Evolutionary conservation across 495 filamentous ascomycete genomes (phyloP).

Genomic region (Beverwykella pulmonaria): DNA sequence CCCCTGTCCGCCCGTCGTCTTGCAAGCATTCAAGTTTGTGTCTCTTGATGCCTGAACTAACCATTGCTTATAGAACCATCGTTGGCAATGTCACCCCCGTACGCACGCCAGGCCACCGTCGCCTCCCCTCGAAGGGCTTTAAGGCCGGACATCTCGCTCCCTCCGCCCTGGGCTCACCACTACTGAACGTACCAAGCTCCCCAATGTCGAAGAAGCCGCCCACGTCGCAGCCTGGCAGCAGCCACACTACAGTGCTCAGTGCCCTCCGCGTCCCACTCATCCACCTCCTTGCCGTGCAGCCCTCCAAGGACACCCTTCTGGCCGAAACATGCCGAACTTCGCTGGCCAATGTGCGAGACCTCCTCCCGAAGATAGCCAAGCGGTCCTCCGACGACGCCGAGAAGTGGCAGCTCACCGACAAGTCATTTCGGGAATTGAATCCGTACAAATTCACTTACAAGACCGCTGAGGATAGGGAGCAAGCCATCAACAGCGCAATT

Average conservation of each 20-base stretch:
- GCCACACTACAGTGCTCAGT: constrained; percentile 25
- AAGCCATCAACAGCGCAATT: constrained; percentile 83
- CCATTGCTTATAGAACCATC: constrained; percentile 30
- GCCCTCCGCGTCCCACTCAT: constrained; percentile 40
- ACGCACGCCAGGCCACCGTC: constrained; percentile 31
- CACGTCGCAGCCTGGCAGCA: constrained; percentile 40
- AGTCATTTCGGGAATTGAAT: constrained; percentile 79
- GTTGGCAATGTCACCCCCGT: constrained; percentile 30
- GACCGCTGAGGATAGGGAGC: constrained; percentile 63
- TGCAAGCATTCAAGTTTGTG: background rate
- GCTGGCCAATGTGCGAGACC: constrained; percentile 34
- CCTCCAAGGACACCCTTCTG: constrained; percentile 29
- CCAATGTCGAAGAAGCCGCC: constrained; percentile 31
- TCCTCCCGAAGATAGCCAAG: constrained; percentile 43
- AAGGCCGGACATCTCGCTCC: constrained; percentile 24
- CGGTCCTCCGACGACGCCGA: constrained; percentile 30
- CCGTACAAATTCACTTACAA: constrained; percentile 65
- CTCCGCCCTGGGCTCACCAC: constrained; percentile 21
- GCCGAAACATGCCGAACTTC: constrained; percentile 34
- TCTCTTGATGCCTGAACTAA: constrained; percentile 13
- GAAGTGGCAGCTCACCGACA: constrained; percentile 53
- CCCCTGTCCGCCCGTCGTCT: background rate
- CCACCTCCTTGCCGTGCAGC: constrained; percentile 44
- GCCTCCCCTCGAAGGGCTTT: constrained; percentile 34
- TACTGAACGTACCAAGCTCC: constrained; percentile 25